phyloP scores from a whole-genome alignment of 2,329 filamentous ascomycete species.

The Juglanconis sp. region DNA sequence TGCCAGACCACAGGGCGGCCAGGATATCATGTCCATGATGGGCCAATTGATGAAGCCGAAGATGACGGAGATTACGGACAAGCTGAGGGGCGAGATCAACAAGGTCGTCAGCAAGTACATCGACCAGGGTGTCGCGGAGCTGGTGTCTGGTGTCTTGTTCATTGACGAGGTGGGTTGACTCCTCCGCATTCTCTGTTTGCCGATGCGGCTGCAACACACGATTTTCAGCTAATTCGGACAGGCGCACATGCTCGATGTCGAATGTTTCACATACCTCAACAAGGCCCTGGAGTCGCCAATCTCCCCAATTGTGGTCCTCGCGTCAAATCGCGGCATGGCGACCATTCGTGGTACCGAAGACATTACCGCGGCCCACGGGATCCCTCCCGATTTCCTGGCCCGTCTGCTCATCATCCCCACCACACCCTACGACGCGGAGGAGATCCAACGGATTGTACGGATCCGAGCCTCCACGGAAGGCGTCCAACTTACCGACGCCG shows the following conservation, averaged over 20 bases:
- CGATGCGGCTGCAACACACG: constrained; percentile 9
- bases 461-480: constrained; percentile 80
- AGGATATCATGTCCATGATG: constrained; percentile 99
- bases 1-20: constrained; percentile 88
- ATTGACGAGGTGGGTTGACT: constrained; percentile 79
- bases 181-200: constrained; percentile 4
- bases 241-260: constrained; percentile 99
- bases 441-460: constrained; percentile 89
- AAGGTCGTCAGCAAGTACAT: constrained; percentile 99
- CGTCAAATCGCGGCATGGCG: constrained; percentile 92
- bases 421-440: constrained; percentile 78
- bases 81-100: constrained; percentile 93
- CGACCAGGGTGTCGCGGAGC: constrained; percentile 93
- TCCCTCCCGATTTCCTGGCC: constrained; percentile 88
- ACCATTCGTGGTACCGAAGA: constrained; percentile 85
- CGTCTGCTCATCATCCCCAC: constrained; percentile 96
- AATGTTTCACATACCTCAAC: constrained; percentile 99
- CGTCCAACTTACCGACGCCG: constrained; percentile 74
- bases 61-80: constrained; percentile 99
- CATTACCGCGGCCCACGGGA: constrained; percentile 83
- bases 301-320: constrained; percentile 94
- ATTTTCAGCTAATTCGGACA: constrained; percentile 34
- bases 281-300: constrained; percentile 93
- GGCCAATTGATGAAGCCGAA: constrained; percentile 99
- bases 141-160: constrained; percentile 97